Conservation (phyloP, 768 basidiomycete species). For the Saitozyma podzolica region DNA sequence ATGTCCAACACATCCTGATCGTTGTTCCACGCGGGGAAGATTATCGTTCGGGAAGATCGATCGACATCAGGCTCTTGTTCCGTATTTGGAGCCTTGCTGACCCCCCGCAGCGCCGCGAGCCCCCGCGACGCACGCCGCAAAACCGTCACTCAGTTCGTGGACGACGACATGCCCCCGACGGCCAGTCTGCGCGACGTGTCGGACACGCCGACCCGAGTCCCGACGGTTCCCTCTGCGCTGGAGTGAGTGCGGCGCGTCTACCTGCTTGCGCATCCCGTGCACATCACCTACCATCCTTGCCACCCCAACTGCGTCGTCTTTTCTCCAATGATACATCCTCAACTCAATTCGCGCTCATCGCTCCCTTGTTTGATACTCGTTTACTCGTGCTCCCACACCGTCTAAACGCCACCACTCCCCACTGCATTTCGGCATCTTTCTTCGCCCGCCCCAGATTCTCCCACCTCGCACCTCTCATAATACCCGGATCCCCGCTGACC, state of each 20-base stretch:
- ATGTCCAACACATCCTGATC: not conserved
- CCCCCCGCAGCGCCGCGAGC: constrained; percentile 12
- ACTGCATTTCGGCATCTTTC: not conserved
- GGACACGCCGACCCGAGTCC: constrained; percentile 12
- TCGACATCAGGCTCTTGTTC: not conserved
- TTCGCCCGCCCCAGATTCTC: not conserved
- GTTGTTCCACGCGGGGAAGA: not conserved
- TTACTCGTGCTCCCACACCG: no score
- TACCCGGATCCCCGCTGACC: constrained; percentile 6
- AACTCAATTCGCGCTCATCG: no score
- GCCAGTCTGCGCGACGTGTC: constrained; percentile 24
- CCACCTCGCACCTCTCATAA: not conserved
- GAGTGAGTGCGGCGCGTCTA: constrained; percentile 15
- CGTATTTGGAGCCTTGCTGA: constrained; percentile 10
- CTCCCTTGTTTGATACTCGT: no score
- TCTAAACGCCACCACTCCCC: not conserved
- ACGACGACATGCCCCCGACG: constrained; percentile 47
- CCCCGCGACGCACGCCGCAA: constrained; percentile 19
- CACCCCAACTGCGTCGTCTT: constrained; percentile 2
- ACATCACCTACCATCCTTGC: not conserved
- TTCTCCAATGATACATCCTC: not conserved
- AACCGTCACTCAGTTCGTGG: constrained; percentile 7
- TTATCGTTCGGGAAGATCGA: not conserved
- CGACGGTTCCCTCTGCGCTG: constrained; percentile 1
- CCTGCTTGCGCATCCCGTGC: not conserved